These are phyloP conservation scores for Boletus coccyginus DNA, from an alignment of 768 basidiomycete species.

Conservation along the genomic window DNA sequence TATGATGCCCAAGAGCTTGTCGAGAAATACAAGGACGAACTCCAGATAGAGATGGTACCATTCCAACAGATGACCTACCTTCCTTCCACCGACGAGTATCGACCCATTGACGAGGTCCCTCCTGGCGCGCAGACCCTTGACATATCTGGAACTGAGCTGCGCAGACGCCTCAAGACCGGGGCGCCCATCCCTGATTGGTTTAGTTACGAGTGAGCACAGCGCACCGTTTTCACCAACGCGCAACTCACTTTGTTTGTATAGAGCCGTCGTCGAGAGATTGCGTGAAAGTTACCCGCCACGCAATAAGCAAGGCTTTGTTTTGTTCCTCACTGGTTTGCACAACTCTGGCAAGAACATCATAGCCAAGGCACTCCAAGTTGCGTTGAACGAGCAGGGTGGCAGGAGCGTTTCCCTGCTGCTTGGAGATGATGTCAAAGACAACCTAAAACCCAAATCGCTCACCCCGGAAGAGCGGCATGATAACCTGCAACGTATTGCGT, in stretches of 20 bases:
- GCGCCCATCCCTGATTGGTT: constrained; percentile 99
- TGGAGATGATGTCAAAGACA: constrained; percentile 84
- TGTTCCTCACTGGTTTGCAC: constrained; percentile 89
- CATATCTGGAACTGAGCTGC: constrained; percentile 97
- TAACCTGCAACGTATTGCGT: constrained; percentile 82
- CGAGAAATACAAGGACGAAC: constrained; percentile 84
- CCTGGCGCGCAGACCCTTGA: constrained; percentile 91
- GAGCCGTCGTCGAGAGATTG: constrained; percentile 87
- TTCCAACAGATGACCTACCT: constrained; percentile 97
- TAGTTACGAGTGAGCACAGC: constrained; percentile 78
- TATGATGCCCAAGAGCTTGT: constrained; percentile 96
- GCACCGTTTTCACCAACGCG: not conserved
- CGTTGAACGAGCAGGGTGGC: constrained; percentile 93
- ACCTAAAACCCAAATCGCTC: constrained; percentile 63
- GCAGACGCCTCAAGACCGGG: constrained; percentile 84
- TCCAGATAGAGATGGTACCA: constrained; percentile 96
- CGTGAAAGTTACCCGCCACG: constrained; percentile 98
- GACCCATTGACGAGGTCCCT: constrained; percentile 91
- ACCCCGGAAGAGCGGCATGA: constrained; percentile 79
- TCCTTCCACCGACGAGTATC: constrained; percentile 92
- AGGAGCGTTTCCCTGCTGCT: constrained; percentile 90
- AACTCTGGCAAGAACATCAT: constrained; percentile 95
- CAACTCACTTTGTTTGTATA: constrained; percentile 28
- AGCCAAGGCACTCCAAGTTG: constrained; percentile 87
- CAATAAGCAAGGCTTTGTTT: constrained; percentile 92